Percentiles rank a stretch among this genome's conserved stretches.
Evolutionary conservation across 306 rosid genomes (phyloP).

Genomic region (Lathyrus oleraceus): DNA sequence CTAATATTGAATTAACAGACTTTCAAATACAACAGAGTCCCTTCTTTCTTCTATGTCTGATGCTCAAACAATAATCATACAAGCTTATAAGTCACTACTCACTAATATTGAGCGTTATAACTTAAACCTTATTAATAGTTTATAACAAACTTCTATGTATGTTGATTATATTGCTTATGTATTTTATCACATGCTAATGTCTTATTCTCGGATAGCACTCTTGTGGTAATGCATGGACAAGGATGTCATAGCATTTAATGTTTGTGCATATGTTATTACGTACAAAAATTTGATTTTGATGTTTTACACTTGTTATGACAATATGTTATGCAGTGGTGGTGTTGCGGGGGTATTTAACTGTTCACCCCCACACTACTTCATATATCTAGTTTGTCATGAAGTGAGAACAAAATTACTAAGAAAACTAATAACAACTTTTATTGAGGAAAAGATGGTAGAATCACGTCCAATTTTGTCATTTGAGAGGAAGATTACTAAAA

Average conservation of each 20-base stretch:
- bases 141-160: too few relatives aligned
- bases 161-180: too few relatives aligned
- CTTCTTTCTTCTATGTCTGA: background rate
- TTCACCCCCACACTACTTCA: background rate
- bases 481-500: background rate
- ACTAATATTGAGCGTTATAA: conserved; percentile 11
- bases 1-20: background rate
- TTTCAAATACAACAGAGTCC: background rate
- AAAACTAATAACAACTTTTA: background rate
- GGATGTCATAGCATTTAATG: background rate
- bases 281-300: conserved; percentile 12
- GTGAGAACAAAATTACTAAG: background rate
- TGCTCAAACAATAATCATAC: conserved; percentile 9
- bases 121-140: background rate
- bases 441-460: background rate
- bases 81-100: background rate
- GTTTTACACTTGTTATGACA: background rate
- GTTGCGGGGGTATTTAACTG: background rate
- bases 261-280: background rate
- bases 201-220: conserved; percentile 6
- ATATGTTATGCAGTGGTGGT: conserved; percentile 9
- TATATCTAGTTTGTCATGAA: background rate
- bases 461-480: background rate
- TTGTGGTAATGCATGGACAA: background rate
- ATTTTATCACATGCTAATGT: background rate